Evolutionary conservation across 306 rosid species (phyloP), one percentile per base, ranked within the genome.

Genomic region (Sophora flavescens): DNA sequence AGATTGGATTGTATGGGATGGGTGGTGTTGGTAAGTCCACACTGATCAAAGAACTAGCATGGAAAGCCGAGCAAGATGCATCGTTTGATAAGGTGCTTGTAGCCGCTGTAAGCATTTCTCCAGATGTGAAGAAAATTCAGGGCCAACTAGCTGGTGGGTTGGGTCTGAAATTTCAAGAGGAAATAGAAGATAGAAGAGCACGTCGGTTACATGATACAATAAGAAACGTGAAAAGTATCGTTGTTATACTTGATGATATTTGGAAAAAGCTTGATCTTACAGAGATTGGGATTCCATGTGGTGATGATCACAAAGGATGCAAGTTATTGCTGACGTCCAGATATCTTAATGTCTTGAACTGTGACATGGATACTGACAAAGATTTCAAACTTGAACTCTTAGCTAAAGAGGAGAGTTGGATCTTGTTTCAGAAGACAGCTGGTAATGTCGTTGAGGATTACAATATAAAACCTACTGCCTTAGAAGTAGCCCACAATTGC

Each of bases 401-500:
- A 22, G 26, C 4, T 12, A 28, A 48, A 0, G 50, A 45, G 18
- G 78, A 74, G 2, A 62, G 79, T 35, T 74, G 70, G 79, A 6
- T 6, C 2, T 62, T 74, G 39, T 74, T 74, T 62, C 28, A 74
- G 71, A 62, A 74, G 42, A 74, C 11, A 15, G 39, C 15, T 6
- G 70, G 71, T 8, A 11, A 44, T 44, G 45, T 4, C 28, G 47
- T 28, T 12, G 14, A 59, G n/a, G 15, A 11, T 0, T 9, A 1
- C 13, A 30, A 6, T 15, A 45, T 47, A 60, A 9, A 44, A 8
- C 8, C 18, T 2, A 66, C 50, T 2, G 87, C 84, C 6, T 6
- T 50, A 6, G 6, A 71, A 14, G 72, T 71, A 5, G 51, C 62
- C n/a, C 26, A 1, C 6, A 6, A 38, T 22, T 84, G 87, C 51